These are phyloP conservation scores for Monilinia aucupariae DNA, from an alignment of 2,329 filamentous ascomycete genomes.

Conservation along the genomic window DNA sequence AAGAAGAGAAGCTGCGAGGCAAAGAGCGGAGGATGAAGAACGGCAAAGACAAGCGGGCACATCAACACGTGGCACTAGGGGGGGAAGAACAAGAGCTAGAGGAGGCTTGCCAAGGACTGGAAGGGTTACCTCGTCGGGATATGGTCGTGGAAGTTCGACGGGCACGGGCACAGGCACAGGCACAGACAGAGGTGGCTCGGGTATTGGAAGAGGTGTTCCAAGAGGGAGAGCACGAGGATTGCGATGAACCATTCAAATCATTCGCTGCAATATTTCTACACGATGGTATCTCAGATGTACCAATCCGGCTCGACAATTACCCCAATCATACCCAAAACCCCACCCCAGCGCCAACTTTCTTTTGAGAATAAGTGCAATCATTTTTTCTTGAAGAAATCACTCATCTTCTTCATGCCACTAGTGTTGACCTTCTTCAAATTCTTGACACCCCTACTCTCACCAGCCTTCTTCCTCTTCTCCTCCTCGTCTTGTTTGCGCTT, in stretches of 20 bases:
- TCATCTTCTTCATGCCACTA: constrained; percentile 94
- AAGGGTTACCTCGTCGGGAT: constrained; percentile 26
- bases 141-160: constrained; percentile 15
- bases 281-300: constrained; percentile 13
- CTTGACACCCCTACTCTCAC: constrained; percentile 68
- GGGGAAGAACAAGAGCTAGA: constrained; percentile 31
- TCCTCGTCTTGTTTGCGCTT: constrained; percentile 83
- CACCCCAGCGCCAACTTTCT: constrained; percentile 11
- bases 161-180: constrained; percentile 15
- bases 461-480: constrained; percentile 74
- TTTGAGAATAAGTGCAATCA: constrained; percentile 18
- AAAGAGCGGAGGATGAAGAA: constrained; percentile 56
- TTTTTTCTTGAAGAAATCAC: constrained; percentile 79
- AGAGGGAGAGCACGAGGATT: constrained; percentile 50
- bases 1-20: constrained; percentile 63
- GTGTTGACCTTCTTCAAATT: constrained; percentile 87
- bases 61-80: constrained; percentile 34
- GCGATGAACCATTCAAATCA: constrained; percentile 32
- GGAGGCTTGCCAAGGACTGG: constrained; percentile 27
- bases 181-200: constrained; percentile 38
- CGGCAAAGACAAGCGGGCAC: constrained; percentile 41
- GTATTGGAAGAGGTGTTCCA: constrained; percentile 44
- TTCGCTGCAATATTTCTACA: constrained; percentile 19
- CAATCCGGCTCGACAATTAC: constrained; percentile 11
- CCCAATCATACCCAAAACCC: constrained; percentile 12